Base-by-base conservation (phyloP, 2,329 filamentous ascomycete genomes). In the Cladosporium sp. region DNA sequence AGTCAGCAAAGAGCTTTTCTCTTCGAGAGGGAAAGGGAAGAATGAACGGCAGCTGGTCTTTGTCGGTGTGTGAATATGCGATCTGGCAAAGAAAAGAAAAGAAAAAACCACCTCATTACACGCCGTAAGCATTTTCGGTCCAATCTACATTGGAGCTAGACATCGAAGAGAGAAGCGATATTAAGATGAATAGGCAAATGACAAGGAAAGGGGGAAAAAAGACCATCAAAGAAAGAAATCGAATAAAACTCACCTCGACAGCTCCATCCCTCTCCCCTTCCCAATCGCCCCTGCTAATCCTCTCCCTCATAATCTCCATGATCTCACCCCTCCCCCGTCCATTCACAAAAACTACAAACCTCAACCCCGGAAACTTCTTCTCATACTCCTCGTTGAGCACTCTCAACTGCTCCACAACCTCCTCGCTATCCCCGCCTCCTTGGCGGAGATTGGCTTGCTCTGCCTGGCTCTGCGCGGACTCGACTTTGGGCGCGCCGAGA, bases 271-370 rank as follows among this genome's bases (percentile, higher is more conserved):
- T 84, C 75, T 97, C 92, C 15, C 78, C 78, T 22, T 79, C 74
- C 54, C 86, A 78, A 71, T 93, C 83, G 1, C 82, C 85, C 55
- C 87, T 78, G 15, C 80, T 82, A 68, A 96, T 96, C 55, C 92
- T 81, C 55, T 75, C 72, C 62, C 82, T 82, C 89, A 96, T 96
- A 67, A 96, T 87, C 62, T 84, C 80, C 87, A 96, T 90, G 58
- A 97, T 88, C 61, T 84, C 83, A 1, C 83, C 80, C 59, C 91
- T 80, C 40, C 84, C 81, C 49, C 92, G 82, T 0, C 90, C 91
- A 71, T 96, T 92, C 58, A 97, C 93, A 72, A 96, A 97, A 17
- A 93, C 89, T 69, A 96, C 90, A 78, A 95, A 97, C 74, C 88
- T 82, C 70, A 97, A 72, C 0, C 92, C 90, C 0, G 91, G 90